phyloP scores from a whole-genome alignment of 352 stramenopile species.

The Globisporangium acanthophoron region DNA sequence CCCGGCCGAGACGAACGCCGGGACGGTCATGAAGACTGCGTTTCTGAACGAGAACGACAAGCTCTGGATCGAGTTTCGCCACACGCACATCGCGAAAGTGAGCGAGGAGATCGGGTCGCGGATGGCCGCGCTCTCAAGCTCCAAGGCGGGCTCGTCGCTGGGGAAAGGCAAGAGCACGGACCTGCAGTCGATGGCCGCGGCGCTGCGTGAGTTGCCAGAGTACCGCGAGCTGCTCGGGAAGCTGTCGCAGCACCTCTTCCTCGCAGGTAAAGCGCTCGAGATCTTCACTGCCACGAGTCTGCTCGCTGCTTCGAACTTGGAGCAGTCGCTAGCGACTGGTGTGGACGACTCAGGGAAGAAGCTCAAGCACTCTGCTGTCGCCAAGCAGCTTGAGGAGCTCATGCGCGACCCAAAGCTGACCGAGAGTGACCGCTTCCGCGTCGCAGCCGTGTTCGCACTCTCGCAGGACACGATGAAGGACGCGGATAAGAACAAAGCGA shows the following conservation, averaged over 20 bases:
- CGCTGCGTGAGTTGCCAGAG: slow-evolving; percentile 89
- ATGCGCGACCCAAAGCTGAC: slow-evolving; percentile 79
- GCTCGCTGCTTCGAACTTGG: slow-evolving; percentile 90
- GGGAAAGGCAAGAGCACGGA: slow-evolving; percentile 81
- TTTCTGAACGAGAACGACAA: slow-evolving; percentile 97
- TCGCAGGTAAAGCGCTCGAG: slow-evolving; percentile 93
- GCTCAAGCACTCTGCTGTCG: slow-evolving; percentile 77
- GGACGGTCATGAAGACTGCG: slow-evolving; percentile 81
- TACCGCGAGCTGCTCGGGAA: slow-evolving; percentile 94
- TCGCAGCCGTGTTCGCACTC: slow-evolving; percentile 91
- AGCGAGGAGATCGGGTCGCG: slow-evolving; percentile 75
- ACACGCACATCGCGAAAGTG: slow-evolving; percentile 94
- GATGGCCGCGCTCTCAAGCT: slow-evolving; percentile 69
- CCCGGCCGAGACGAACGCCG: slow-evolving; percentile 79
- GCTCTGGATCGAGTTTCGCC: slow-evolving; percentile 94
- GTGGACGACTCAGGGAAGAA: slow-evolving; percentile 91
- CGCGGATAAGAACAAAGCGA: slow-evolving; percentile 79
- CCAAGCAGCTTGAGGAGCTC: slow-evolving; percentile 86
- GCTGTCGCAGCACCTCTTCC: slow-evolving; percentile 92
- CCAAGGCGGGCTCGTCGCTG: slow-evolving; percentile 76
- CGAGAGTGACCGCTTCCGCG: slow-evolving; percentile 82
- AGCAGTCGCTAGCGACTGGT: slow-evolving; percentile 93
- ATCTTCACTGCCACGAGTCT: slow-evolving; percentile 86
- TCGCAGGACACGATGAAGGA: slow-evolving; percentile 90
- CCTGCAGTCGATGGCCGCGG: slow-evolving; percentile 90